A percentile compares a stretch with the other conserved stretches of the same genome.
phyloP scores from a whole-genome alignment of 805 yeast species.

The Saturnispora dispora region DNA sequence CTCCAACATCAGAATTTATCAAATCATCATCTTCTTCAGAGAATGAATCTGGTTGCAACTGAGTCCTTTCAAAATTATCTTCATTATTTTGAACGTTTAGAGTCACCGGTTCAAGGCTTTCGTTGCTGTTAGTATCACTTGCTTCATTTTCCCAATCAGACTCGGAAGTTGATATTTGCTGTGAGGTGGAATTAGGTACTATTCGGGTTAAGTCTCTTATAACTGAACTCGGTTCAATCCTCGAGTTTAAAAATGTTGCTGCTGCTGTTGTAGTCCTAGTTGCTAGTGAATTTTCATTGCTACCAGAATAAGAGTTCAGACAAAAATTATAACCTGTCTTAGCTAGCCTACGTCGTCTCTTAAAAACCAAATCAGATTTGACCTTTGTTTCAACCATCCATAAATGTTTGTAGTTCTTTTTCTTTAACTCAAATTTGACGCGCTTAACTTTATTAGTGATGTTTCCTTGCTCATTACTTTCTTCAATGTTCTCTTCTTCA shows the following conservation, averaged over 20 bases:
- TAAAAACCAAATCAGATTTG: constrained; percentile 24
- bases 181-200: neutral
- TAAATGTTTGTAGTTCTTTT: neutral
- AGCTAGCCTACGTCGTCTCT: constrained; percentile 22
- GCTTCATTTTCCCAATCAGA: neutral
- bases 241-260: neutral
- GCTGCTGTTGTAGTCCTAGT: neutral
- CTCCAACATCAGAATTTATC: neutral
- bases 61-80: neutral
- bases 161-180: neutral
- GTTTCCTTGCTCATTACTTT: constrained; percentile 8
- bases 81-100: neutral
- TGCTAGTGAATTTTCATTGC: neutral
- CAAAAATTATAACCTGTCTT: neutral
- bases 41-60: neutral
- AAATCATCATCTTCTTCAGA: constrained; percentile 13
- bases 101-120: neutral
- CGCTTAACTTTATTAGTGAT: neutral
- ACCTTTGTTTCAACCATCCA: constrained; percentile 8
- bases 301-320: neutral
- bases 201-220: neutral
- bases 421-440: constrained; percentile 5
- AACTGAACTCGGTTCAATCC: neutral
- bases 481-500: neutral
- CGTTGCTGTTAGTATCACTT: neutral